Evolutionary conservation across 768 basidiomycete species (phyloP).

Genomic region (Leccinum ochraceum): DNA sequence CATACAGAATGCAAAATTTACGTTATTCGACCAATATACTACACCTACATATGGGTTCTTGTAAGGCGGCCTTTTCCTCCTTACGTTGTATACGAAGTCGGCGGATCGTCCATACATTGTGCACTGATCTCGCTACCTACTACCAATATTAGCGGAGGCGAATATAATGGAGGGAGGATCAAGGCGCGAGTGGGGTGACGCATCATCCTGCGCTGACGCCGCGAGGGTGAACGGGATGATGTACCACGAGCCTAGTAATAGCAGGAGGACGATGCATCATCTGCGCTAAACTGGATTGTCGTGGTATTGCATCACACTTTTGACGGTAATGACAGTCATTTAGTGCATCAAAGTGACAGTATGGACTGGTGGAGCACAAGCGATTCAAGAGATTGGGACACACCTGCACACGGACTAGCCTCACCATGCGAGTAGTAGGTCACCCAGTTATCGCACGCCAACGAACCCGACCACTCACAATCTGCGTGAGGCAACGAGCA

Average conservation of each 20-base stretch:
- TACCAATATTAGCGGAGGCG: neutral
- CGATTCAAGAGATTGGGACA: too few relatives aligned
- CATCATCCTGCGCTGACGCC: too few relatives aligned
- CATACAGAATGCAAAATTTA: neutral
- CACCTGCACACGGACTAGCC: neutral
- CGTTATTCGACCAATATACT: neutral
- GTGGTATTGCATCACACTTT: too few relatives aligned
- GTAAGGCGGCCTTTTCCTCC: neutral
- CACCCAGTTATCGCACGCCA: conserved; percentile 14
- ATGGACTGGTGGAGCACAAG: too few relatives aligned
- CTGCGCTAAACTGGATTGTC: too few relatives aligned
- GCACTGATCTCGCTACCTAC: neutral
- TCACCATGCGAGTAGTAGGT: conserved; percentile 1
- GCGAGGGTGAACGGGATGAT: too few relatives aligned
- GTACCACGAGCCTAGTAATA: too few relatives aligned
- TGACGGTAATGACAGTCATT: too few relatives aligned
- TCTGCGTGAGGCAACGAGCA: conserved; percentile 17
- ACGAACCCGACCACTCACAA: conserved; percentile 17
- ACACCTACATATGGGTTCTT: neutral
- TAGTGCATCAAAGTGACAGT: too few relatives aligned
- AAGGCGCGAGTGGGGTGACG: too few relatives aligned
- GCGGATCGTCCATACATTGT: neutral
- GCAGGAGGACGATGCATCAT: too few relatives aligned
- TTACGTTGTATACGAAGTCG: too few relatives aligned
- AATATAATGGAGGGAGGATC: neutral